A percentile compares a stretch with the other conserved stretches of the same genome.
These are phyloP conservation scores for Fusarium falciforme DNA, from an alignment of 2,329 filamentous ascomycete genomes.

Conservation along the genomic window DNA sequence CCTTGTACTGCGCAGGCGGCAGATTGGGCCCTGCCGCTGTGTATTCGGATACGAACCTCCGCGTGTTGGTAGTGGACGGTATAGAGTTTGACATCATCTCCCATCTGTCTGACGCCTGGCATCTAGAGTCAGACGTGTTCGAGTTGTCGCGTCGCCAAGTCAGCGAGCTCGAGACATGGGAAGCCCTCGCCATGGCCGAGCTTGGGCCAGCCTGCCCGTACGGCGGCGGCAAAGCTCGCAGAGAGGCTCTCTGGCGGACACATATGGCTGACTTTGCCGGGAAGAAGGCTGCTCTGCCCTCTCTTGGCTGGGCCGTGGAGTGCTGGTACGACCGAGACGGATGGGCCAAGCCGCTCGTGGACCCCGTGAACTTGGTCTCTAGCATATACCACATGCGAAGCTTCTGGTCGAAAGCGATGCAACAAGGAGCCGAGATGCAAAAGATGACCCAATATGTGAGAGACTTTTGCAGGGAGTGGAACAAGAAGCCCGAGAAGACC, in stretches of 20 bases:
- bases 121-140: not conserved
- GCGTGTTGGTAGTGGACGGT: not conserved
- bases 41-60: not conserved
- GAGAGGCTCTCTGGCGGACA: not conserved
- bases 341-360: not conserved
- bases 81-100: not conserved
- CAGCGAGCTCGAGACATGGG: not conserved
- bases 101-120: not conserved
- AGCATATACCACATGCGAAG: not conserved
- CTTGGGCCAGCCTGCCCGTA: not conserved
- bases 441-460: not conserved
- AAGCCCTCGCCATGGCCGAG: not conserved
- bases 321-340: not conserved
- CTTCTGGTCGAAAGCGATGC: not conserved
- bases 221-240: not conserved
- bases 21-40: not conserved
- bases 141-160: not conserved
- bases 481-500: not conserved
- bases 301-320: not conserved
- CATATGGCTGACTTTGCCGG: not conserved
- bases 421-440: not conserved
- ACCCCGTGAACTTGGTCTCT: not conserved
- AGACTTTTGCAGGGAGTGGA: not conserved
- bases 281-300: not conserved
- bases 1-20: not conserved